Evolutionary conservation across 257 asterid species (phyloP).

Genomic region (Misopates orontium): DNA sequence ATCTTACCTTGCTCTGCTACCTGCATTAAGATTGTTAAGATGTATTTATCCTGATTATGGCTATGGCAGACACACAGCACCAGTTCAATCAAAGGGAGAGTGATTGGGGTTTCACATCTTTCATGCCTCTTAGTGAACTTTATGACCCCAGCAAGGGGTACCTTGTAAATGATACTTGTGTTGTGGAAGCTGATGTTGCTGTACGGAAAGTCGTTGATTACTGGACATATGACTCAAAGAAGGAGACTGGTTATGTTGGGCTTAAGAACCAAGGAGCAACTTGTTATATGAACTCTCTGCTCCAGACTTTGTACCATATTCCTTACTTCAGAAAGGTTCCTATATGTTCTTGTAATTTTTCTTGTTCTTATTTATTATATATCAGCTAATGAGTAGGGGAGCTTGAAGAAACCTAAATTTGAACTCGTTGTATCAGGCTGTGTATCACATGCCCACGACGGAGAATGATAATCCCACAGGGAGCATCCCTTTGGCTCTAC

Average conservation of each 20-base stretch:
- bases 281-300: conserved; percentile 69
- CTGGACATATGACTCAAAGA: conserved; percentile 65
- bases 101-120: conserved; percentile 58
- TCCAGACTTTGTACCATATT: conserved; percentile 64
- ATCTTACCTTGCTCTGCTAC: too few relatives aligned
- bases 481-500: conserved; percentile 63
- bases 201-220: conserved; percentile 58
- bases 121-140: conserved; percentile 51
- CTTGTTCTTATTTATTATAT: too few relatives aligned
- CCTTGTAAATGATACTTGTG: conserved; percentile 48
- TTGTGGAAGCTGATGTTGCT: conserved; percentile 70
- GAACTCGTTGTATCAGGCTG: conserved; percentile 44
- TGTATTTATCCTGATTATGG: background rate
- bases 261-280: conserved; percentile 76
- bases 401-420: too few relatives aligned
- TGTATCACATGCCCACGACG: conserved; percentile 71
- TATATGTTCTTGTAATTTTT: background rate
- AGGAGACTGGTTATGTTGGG: conserved; percentile 71
- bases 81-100: conserved; percentile 50
- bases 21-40: too few relatives aligned
- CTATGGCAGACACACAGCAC: conserved; percentile 48
- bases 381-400: too few relatives aligned
- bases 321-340: conserved; percentile 63
- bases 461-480: conserved; percentile 66
- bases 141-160: conserved; percentile 49